Evolutionary conservation across 352 stramenopile species (phyloP).

Genomic region (Elongisporangium senticosum): DNA sequence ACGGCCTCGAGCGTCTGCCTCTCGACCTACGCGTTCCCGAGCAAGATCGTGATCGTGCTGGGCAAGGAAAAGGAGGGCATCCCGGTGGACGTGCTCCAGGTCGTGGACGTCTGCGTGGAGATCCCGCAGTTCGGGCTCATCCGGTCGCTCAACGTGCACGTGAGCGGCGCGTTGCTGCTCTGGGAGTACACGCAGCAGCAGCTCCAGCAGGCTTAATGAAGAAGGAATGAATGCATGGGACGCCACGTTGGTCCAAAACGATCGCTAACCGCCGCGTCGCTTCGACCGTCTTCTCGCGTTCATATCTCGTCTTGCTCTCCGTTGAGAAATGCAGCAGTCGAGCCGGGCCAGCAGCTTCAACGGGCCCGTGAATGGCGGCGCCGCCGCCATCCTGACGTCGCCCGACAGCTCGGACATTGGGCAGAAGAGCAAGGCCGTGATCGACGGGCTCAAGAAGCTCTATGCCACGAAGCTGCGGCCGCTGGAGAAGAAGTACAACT

Average conservation of each 20-base stretch:
- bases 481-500: slow-evolving; percentile 90
- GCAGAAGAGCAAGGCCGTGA: slow-evolving; percentile 59
- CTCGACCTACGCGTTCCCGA: slow-evolving; percentile 75
- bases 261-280: not conserved
- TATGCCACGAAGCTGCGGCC: slow-evolving; percentile 74
- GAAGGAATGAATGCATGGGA: not conserved
- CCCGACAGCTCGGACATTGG: slow-evolving; percentile 59
- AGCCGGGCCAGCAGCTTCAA: not conserved
- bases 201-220: slow-evolving; percentile 21
- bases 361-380: slow-evolving; percentile 1
- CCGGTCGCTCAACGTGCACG: slow-evolving; percentile 96
- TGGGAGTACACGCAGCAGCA: slow-evolving; percentile 96
- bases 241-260: not conserved
- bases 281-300: not conserved
- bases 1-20: slow-evolving; percentile 90
- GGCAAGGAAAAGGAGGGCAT: slow-evolving; percentile 97
- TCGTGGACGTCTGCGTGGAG: slow-evolving; percentile 95
- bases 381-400: slow-evolving; percentile 25
- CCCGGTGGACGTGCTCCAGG: slow-evolving; percentile 91
- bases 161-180: slow-evolving; percentile 92
- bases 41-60: slow-evolving; percentile 92
- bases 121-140: slow-evolving; percentile 97
- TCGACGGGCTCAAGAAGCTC: slow-evolving; percentile 76
- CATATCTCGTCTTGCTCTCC: not conserved
- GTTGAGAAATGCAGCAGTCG: not conserved